Evolutionary conservation across 129 eudicot species (phyloP).

Genomic region (Pittosporum tobira): DNA sequence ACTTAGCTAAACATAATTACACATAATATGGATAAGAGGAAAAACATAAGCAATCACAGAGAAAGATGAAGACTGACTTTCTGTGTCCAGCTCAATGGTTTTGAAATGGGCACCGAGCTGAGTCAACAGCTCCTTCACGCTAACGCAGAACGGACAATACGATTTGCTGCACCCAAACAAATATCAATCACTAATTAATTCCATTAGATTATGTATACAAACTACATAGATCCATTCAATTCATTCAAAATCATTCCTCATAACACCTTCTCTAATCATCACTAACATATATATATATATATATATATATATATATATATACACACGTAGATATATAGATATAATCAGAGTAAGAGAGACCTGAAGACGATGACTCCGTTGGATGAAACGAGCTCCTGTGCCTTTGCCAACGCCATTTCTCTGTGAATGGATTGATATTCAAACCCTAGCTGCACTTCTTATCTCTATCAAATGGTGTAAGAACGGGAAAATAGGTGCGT

Average conservation of each 20-base stretch:
- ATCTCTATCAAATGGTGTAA: too few species aligned
- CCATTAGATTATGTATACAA: slow-evolving; percentile 8
- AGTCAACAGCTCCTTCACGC: slow-evolving; percentile 62
- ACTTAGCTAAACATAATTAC: too few species aligned
- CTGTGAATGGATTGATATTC: too few species aligned
- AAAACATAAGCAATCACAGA: background rate
- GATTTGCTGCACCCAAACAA: slow-evolving; percentile 50
- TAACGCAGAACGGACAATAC: slow-evolving; percentile 62
- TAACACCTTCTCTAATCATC: background rate
- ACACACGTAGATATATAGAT: background rate
- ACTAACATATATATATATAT: background rate
- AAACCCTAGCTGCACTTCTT: slow-evolving; percentile 8
- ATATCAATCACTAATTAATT: background rate
- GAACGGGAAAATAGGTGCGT: too few species aligned
- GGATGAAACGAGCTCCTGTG: slow-evolving; percentile 57
- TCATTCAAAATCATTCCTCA: background rate
- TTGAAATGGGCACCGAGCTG: slow-evolving; percentile 55
- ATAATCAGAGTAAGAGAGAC: slow-evolving; percentile 14
- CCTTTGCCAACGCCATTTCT: slow-evolving; percentile 55
- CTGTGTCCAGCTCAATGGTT: slow-evolving; percentile 60
- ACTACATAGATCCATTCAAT: slow-evolving; percentile 16
- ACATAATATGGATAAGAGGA: background rate
- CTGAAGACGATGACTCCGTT: slow-evolving; percentile 80
- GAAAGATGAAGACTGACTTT: slow-evolving; percentile 43
- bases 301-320: background rate